A percentile compares a stretch with the other conserved stretches of the same genome.
These are phyloP conservation scores for Leptographium procerum DNA, from an alignment of 2,329 filamentous ascomycete species.

Conservation along the genomic window DNA sequence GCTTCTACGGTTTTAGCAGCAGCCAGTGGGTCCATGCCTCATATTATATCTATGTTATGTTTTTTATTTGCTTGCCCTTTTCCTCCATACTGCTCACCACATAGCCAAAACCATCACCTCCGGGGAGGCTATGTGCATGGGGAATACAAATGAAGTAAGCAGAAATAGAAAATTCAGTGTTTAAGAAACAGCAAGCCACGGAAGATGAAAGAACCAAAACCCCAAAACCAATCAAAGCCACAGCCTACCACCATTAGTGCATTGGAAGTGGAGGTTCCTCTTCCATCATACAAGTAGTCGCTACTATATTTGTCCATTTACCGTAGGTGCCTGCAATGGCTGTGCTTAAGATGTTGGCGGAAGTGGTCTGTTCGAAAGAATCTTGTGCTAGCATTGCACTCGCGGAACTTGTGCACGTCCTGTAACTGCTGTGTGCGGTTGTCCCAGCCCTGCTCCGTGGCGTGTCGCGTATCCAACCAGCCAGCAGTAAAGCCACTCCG, in stretches of 20 bases:
- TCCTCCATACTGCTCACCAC: too few species aligned
- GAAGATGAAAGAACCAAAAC: too few species aligned
- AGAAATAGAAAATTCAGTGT: too few species aligned
- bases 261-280: constrained; percentile 53
- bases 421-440: constrained; percentile 76
- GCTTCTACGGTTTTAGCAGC: too few species aligned
- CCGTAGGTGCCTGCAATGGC: constrained; percentile 90
- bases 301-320: constrained; percentile 98
- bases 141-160: too few species aligned
- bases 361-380: constrained; percentile 98
- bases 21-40: too few species aligned
- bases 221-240: too few species aligned
- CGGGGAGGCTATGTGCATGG: too few species aligned
- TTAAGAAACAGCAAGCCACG: too few species aligned
- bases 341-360: constrained; percentile 95
- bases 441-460: constrained; percentile 82
- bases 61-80: too few species aligned
- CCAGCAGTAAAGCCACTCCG: constrained; percentile 33
- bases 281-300: constrained; percentile 91
- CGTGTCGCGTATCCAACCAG: constrained; percentile 22
- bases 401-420: constrained; percentile 87
- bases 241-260: constrained; percentile 15
- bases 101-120: too few species aligned
- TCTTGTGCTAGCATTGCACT: constrained; percentile 97
- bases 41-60: too few species aligned